Evolutionary conservation across 2,329 filamentous ascomycete species (phyloP).

Genomic region (Pseudocercospora vitis): DNA sequence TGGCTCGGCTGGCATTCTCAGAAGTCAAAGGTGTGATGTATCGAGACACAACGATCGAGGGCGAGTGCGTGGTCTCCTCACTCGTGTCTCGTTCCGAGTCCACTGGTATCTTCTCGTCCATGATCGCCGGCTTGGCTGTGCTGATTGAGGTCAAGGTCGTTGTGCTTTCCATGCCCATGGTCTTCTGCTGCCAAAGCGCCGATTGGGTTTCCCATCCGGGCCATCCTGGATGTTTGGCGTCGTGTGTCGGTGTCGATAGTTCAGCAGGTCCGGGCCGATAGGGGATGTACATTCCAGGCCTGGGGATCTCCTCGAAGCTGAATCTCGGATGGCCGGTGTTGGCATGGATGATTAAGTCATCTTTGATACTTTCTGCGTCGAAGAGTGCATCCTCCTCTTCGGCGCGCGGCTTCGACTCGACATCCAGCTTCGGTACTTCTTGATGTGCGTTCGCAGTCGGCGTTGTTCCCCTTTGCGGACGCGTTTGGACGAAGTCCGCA

Average conservation of each 20-base stretch:
- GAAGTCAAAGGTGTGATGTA: slow-evolving; percentile 35
- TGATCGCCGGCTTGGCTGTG: slow-evolving; percentile 4
- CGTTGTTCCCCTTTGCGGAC: neutral
- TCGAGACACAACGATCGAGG: slow-evolving; percentile 37
- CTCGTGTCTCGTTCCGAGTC: slow-evolving; percentile 1
- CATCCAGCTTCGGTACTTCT: neutral
- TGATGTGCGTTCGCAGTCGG: neutral
- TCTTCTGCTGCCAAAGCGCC: slow-evolving; percentile 33
- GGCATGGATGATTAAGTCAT: neutral
- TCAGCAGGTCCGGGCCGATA: slow-evolving; percentile 7
- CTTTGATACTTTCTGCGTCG: slow-evolving; percentile 3
- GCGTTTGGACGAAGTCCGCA: slow-evolving; percentile 18
- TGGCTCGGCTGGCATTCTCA: slow-evolving; percentile 23
- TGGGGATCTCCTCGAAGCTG: slow-evolving; percentile 6
- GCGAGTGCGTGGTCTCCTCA: slow-evolving; percentile 19
- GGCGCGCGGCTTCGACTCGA: slow-evolving; percentile 5
- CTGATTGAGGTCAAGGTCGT: slow-evolving; percentile 2
- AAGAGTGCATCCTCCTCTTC: slow-evolving; percentile 1
- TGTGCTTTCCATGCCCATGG: slow-evolving; percentile 25
- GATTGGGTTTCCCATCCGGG: slow-evolving; percentile 36
- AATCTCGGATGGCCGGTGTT: neutral
- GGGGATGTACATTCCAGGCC: slow-evolving; percentile 15
- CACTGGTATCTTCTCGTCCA: slow-evolving; percentile 6
- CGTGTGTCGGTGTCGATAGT: slow-evolving; percentile 23
- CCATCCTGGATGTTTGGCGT: slow-evolving; percentile 29